Evolutionary conservation across 176 grass and related monocot genomes (phyloP).

Genomic region (Otatea glauca): DNA sequence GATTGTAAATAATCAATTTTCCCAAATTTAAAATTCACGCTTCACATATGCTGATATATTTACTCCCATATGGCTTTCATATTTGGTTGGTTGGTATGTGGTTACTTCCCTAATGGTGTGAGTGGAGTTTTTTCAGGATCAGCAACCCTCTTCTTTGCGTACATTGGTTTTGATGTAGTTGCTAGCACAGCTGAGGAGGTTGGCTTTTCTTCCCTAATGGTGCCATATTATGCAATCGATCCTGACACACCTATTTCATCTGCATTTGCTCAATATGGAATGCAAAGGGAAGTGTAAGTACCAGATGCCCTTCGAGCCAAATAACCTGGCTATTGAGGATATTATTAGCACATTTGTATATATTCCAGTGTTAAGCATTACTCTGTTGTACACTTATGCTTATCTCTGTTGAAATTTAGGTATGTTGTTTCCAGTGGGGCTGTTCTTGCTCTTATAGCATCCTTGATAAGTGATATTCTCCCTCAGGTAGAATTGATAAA

Average conservation of each 20-base stretch:
- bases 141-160: no score
- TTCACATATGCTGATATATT: conserved; percentile 23
- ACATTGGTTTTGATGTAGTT: no score
- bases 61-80: background rate
- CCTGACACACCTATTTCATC: conserved; percentile 88
- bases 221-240: conserved; percentile 77
- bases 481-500: conserved; percentile 68
- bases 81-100: conserved; percentile 45
- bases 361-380: conserved; percentile 25
- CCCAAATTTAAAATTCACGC: background rate
- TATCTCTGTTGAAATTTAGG: conserved; percentile 49
- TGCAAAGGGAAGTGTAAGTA: conserved; percentile 85
- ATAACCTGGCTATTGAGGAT: conserved; percentile 1
- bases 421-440: conserved; percentile 81
- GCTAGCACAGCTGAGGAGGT: no score
- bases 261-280: conserved; percentile 66
- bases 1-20: no score
- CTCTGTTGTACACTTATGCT: background rate
- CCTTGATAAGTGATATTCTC: conserved; percentile 83
- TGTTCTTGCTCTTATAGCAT: conserved; percentile 80
- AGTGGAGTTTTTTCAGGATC: conserved; percentile 75
- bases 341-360: conserved; percentile 3
- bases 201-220: conserved; percentile 41
- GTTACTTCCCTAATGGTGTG: conserved; percentile 82
- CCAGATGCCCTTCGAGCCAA: conserved; percentile 17